phyloP scores from a whole-genome alignment of 352 stramenopile species.

The Phytopythium mirpurense region DNA sequence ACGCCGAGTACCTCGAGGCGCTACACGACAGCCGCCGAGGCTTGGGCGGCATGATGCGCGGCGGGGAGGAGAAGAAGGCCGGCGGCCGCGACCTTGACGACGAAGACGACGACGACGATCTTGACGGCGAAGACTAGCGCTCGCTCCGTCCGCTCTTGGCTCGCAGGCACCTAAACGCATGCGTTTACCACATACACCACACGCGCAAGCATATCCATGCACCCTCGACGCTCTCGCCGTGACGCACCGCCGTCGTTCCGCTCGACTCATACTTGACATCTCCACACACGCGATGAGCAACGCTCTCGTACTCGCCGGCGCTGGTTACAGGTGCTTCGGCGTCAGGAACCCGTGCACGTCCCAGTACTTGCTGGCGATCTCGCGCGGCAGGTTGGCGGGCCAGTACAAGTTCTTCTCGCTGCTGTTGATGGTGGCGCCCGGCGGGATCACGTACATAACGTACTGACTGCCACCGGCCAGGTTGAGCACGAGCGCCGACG shows the following conservation, averaged over 20 bases:
- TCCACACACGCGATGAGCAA: no score
- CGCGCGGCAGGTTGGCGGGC: constrained; percentile 40
- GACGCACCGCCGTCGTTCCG: neutral
- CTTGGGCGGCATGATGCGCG: constrained; percentile 12
- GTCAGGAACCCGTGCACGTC: constrained; percentile 60
- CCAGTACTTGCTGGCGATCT: constrained; percentile 41
- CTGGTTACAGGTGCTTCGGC: constrained; percentile 29
- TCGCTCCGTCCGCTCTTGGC: no score
- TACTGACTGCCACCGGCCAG: constrained; percentile 26
- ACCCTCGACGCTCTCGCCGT: no score
- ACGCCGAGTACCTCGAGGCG: constrained; percentile 85
- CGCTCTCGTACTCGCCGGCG: no score
- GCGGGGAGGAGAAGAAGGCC: constrained; percentile 7
- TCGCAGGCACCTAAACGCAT: no score
- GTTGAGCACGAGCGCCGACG: neutral
- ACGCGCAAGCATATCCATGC: neutral
- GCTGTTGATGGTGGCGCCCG: constrained; percentile 72
- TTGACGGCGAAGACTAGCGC: constrained; percentile 9
- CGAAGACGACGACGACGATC: neutral
- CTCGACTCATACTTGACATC: no score
- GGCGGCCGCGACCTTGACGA: neutral
- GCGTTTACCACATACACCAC: neutral
- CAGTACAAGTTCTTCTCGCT: constrained; percentile 61
- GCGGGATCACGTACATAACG: constrained; percentile 62
- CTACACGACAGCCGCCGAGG: constrained; percentile 41